These are phyloP conservation scores for Vicia sativa DNA, from an alignment of 306 rosid species.

Conservation along the genomic window DNA sequence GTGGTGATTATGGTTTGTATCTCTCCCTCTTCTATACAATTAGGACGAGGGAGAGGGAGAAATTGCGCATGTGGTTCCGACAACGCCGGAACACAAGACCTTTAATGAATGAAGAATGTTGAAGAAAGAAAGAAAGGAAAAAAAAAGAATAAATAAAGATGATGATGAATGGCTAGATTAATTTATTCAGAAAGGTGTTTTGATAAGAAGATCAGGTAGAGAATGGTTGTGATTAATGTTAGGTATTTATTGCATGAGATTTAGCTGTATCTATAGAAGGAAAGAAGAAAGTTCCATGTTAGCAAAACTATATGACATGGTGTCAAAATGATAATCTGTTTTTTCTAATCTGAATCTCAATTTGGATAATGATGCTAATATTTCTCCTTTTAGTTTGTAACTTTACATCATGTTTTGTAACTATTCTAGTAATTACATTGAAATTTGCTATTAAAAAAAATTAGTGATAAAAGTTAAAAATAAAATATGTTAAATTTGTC, in stretches of 20 bases:
- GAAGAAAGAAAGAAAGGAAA: neutral
- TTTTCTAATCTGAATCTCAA: neutral
- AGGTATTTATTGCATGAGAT: conserved; percentile 33
- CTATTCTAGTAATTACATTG: neutral
- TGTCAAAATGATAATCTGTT: conserved; percentile 8
- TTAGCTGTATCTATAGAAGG: conserved; percentile 17
- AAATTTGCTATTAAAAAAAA: neutral
- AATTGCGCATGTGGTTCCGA: conserved; percentile 35
- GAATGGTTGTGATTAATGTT: conserved; percentile 24
- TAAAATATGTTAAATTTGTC: neutral
- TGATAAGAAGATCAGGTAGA: neutral
- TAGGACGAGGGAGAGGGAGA: conserved; percentile 9
- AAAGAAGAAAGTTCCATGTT: conserved; percentile 30
- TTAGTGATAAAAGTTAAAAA: neutral
- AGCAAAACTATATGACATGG: conserved; percentile 31
- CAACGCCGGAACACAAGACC: conserved; percentile 33
- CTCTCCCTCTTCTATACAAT: conserved; percentile 18
- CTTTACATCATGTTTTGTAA: no score
- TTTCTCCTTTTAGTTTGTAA: no score
- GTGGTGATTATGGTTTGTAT: neutral
- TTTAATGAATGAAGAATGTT: conserved; percentile 12
- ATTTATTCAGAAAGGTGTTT: conserved; percentile 1
- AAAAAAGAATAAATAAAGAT: neutral
- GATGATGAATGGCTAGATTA: neutral
- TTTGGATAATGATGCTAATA: neutral